Base-by-base conservation (phyloP, 2,329 filamentous ascomycete species). In the Zymoseptoria crescenta region DNA sequence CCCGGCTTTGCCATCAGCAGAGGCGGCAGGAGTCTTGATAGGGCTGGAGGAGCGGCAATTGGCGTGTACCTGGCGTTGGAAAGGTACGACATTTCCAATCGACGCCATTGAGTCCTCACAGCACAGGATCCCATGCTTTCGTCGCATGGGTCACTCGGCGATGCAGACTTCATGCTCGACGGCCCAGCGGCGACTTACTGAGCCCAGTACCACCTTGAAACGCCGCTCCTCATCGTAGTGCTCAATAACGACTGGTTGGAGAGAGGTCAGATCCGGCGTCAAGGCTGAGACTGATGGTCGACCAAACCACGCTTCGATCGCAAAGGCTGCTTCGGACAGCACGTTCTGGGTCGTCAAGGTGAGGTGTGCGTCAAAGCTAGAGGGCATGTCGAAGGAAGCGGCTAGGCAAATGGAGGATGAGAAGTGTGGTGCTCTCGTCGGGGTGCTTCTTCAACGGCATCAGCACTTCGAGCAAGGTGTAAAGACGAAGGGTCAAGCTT, bases 211-310 rank as follows among this genome's bases (percentile, higher is more conserved):
- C 41, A 54, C 2, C 29, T 62, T 13, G 28, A 55, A 7, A 59
- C 56, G 24, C 63, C 65, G 13, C 61, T 64, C 45, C 28, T 66
- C 30, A 65, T 55, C 16, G 58, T 66, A 20, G 56, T 67, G 2
- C 49, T 67, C 28, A 65, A 65, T 19, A 65, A 67, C 45, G 65
- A 60, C n/a, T 16, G 65, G 65, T 13, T 67, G 64, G 64, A 64
- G 63, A 48, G 65, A 62, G 2, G 63, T 62, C 13, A 57, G 59
- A 27, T 20, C 58, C 10, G 48, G 50, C 8, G 53, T 55, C 13
- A 60, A 19, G 3, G 60, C 62, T 54, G 59, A 53, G 24, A 61
- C 56, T 4, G 30, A 64, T 10, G 63, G 57, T 19, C 59, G 59
- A 1, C 61, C 61, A 16, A 53, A 54, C 2, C 56, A 57, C n/a